Evolutionary conservation across 768 basidiomycete species (phyloP).

Genomic region (Kwoniella heveanensis): DNA sequence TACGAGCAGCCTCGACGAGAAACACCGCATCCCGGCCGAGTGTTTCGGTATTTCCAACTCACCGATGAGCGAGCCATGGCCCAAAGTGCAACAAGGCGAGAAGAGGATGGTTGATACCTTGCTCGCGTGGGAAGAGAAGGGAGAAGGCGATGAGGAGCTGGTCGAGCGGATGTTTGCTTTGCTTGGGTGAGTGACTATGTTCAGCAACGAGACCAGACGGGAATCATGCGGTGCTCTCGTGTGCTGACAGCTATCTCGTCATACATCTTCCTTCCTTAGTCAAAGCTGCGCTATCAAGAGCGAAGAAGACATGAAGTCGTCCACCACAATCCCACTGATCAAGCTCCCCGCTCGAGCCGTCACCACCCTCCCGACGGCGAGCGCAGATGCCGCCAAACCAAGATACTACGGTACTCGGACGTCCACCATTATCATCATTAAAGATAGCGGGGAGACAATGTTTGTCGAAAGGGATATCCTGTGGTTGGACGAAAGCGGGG

Average conservation of each 20-base stretch:
- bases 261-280: no score
- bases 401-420: conserved; percentile 51
- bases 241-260: no score
- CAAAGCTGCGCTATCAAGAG: conserved; percentile 26
- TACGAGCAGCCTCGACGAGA: no score
- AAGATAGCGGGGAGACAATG: conserved; percentile 37
- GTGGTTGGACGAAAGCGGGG: conserved; percentile 27
- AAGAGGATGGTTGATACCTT: conserved; percentile 33
- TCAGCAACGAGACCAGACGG: no score
- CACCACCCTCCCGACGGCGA: background rate
- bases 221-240: no score
- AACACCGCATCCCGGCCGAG: background rate
- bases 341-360: conserved; percentile 9
- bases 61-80: conserved; percentile 48
- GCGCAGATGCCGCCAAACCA: conserved; percentile 2
- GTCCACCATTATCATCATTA: conserved; percentile 50
- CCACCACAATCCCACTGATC: conserved; percentile 36
- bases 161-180: conserved; percentile 21
- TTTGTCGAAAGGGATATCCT: conserved; percentile 52
- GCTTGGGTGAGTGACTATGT: conserved; percentile 8
- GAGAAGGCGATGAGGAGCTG: conserved; percentile 1
- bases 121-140: conserved; percentile 12
- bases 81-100: conserved; percentile 53
- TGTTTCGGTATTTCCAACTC: conserved; percentile 46
- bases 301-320: conserved; percentile 19